A percentile compares a stretch with the other conserved stretches of the same genome.
These are phyloP conservation scores for Fusarium irregulare DNA, from an alignment of 2,329 filamentous ascomycete species.

Conservation along the genomic window DNA sequence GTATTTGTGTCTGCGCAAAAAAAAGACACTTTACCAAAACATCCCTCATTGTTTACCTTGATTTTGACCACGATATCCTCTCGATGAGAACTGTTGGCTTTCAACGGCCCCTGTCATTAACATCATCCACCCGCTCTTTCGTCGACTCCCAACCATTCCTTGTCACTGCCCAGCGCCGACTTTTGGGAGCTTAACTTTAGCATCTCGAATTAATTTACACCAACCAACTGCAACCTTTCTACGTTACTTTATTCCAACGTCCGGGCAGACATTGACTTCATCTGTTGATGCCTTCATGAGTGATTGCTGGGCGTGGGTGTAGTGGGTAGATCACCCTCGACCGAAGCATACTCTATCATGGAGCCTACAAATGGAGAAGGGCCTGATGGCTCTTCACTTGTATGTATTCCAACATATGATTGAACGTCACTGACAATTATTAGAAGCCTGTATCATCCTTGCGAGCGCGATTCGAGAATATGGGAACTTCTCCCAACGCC, in stretches of 20 bases:
- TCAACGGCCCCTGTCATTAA: constrained; percentile 34
- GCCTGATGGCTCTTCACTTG: constrained; percentile 81
- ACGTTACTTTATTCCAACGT: not conserved
- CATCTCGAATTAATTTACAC: constrained; percentile 12
- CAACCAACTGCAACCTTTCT: constrained; percentile 1
- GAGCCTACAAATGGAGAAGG: constrained; percentile 59
- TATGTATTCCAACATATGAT: constrained; percentile 54
- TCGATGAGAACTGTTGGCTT: constrained; percentile 21
- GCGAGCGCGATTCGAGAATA: constrained; percentile 83
- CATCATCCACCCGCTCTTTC: constrained; percentile 32
- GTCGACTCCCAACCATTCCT: constrained; percentile 43
- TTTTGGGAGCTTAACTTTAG: constrained; percentile 19
- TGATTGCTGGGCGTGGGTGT: constrained; percentile 49
- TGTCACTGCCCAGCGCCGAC: constrained; percentile 40
- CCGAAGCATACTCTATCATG: constrained; percentile 48
- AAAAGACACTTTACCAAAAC: constrained; percentile 32
- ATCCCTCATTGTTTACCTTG: constrained; percentile 15
- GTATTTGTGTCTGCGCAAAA: constrained; percentile 17
- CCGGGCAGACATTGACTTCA: constrained; percentile 18
- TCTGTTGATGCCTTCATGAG: constrained; percentile 48
- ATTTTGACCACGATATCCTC: constrained; percentile 14
- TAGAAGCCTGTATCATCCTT: constrained; percentile 86
- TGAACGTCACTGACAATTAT: constrained; percentile 41
- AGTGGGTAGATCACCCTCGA: constrained; percentile 50
- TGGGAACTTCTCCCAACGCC: constrained; percentile 52